Conservation (phyloP, 768 basidiomycete species). For the Calocybe indica region DNA sequence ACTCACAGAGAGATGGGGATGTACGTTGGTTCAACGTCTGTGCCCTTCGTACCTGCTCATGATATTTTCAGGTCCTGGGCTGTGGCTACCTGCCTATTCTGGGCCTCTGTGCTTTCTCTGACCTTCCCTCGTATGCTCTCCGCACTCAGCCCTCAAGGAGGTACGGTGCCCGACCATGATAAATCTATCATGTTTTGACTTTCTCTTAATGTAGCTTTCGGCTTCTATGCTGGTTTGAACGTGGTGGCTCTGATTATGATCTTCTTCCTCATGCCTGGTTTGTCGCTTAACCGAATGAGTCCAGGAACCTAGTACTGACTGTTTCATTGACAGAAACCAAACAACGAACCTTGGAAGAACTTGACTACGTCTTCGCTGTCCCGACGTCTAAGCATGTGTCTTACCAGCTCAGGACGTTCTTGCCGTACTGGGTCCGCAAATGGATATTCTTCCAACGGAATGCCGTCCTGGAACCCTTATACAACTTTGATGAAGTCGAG, state of each 20-base stretch:
- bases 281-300: slow-evolving; percentile 7
- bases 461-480: slow-evolving; percentile 36
- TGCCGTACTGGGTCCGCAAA: slow-evolving; percentile 48
- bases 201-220: slow-evolving; percentile 34
- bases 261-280: slow-evolving; percentile 49
- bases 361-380: slow-evolving; percentile 48
- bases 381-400: slow-evolving; percentile 36
- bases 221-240: slow-evolving; percentile 51
- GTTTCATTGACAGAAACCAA: slow-evolving; percentile 34
- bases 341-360: slow-evolving; percentile 45
- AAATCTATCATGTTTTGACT: slow-evolving; percentile 9
- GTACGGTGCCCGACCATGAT: slow-evolving; percentile 9
- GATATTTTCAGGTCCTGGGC: slow-evolving; percentile 41
- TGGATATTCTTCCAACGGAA: slow-evolving; percentile 35
- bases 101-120: slow-evolving; percentile 48
- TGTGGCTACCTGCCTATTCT: slow-evolving; percentile 44
- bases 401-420: slow-evolving; percentile 37
- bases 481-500: slow-evolving; percentile 47
- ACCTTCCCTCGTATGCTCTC: slow-evolving; percentile 54
- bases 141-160: slow-evolving; percentile 36
- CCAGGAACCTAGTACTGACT: no score
- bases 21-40: slow-evolving; percentile 23
- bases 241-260: slow-evolving; percentile 47
- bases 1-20: slow-evolving; percentile 67
- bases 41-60: slow-evolving; percentile 17